Conservation (phyloP, 805 yeast genomes). For the Debaryomyces hansenii region DNA sequence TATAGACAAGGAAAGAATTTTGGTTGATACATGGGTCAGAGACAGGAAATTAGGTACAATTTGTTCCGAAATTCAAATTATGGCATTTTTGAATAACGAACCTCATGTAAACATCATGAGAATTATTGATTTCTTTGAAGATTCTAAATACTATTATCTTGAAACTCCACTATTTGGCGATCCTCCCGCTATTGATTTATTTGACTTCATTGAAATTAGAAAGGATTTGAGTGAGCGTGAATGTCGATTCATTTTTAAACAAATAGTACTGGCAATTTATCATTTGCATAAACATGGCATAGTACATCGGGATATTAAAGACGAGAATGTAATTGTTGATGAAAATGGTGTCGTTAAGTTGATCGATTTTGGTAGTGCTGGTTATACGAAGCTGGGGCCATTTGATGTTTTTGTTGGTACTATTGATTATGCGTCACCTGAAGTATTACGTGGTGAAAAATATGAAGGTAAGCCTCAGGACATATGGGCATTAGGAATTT, state of each 20-base stretch:
- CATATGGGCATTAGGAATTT: slow-evolving; percentile 94
- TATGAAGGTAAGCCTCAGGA: slow-evolving; percentile 95
- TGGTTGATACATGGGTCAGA: slow-evolving; percentile 97
- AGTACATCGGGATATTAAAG: slow-evolving; percentile 93
- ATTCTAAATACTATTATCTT: slow-evolving; percentile 81
- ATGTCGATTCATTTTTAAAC: slow-evolving; percentile 74
- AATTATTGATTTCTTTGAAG: slow-evolving; percentile 90
- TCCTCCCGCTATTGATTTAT: slow-evolving; percentile 89
- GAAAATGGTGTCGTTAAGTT: slow-evolving; percentile 76
- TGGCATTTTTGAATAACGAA: slow-evolving; percentile 72
- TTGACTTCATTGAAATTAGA: slow-evolving; percentile 86
- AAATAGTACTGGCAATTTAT: slow-evolving; percentile 72
- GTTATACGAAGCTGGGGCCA: slow-evolving; percentile 86
- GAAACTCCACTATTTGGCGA: slow-evolving; percentile 90
- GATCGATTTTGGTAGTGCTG: slow-evolving; percentile 95
- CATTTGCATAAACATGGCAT: slow-evolving; percentile 86
- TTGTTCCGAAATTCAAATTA: slow-evolving; percentile 93
- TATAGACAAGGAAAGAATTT: slow-evolving; percentile 86
- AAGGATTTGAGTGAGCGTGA: slow-evolving; percentile 79
- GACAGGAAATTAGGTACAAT: slow-evolving; percentile 89
- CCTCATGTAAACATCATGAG: slow-evolving; percentile 89
- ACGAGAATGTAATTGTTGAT: slow-evolving; percentile 89
- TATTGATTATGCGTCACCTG: slow-evolving; percentile 97
- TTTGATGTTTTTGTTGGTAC: slow-evolving; percentile 98
- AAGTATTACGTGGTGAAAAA: slow-evolving; percentile 82